Percentiles rank a stretch among this genome's conserved stretches.
These are phyloP conservation scores for Hibiscus syriacus DNA, from an alignment of 345 rosid genomes.

Conservation along the genomic window DNA sequence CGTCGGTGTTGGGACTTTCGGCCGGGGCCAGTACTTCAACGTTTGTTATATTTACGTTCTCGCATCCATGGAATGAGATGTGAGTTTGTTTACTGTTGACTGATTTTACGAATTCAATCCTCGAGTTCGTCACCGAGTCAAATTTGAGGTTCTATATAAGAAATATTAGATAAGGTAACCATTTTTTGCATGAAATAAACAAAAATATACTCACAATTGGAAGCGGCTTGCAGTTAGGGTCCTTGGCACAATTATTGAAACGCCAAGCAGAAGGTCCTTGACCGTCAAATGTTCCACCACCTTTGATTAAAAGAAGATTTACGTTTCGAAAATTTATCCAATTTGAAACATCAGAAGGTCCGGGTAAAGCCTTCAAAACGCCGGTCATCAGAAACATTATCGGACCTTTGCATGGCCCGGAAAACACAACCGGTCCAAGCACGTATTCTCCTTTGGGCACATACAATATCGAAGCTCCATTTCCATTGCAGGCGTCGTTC, in stretches of 20 bases:
- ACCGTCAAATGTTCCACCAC: slow-evolving; percentile 60
- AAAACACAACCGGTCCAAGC: neutral
- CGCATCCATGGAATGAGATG: slow-evolving; percentile 8
- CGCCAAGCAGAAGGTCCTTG: slow-evolving; percentile 34
- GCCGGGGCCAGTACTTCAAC: slow-evolving; percentile 23
- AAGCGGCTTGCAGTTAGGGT: slow-evolving; percentile 12
- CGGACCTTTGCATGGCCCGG: slow-evolving; percentile 48
- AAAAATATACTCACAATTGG: slow-evolving; percentile 25
- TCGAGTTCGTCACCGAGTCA: slow-evolving; percentile 16
- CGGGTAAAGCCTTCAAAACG: slow-evolving; percentile 32
- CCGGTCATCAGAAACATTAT: slow-evolving; percentile 30
- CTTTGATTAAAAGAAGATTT: slow-evolving; percentile 29
- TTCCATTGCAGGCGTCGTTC: neutral
- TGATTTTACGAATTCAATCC: slow-evolving; percentile 9
- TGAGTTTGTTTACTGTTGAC: slow-evolving; percentile 19
- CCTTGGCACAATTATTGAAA: slow-evolving; percentile 6
- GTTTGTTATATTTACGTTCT: slow-evolving; percentile 6
- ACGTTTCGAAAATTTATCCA: slow-evolving; percentile 43
- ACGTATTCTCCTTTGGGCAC: neutral
- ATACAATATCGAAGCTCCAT: neutral
- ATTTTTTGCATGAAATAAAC: too few relatives aligned
- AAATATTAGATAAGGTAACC: too few relatives aligned
- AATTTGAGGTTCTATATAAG: slow-evolving; percentile 8
- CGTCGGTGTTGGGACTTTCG: slow-evolving; percentile 38
- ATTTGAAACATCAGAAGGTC: slow-evolving; percentile 17